Evolutionary conservation across 371 early-diverging fungal genomes (phyloP).

Genomic region (Nosema bombycis): DNA sequence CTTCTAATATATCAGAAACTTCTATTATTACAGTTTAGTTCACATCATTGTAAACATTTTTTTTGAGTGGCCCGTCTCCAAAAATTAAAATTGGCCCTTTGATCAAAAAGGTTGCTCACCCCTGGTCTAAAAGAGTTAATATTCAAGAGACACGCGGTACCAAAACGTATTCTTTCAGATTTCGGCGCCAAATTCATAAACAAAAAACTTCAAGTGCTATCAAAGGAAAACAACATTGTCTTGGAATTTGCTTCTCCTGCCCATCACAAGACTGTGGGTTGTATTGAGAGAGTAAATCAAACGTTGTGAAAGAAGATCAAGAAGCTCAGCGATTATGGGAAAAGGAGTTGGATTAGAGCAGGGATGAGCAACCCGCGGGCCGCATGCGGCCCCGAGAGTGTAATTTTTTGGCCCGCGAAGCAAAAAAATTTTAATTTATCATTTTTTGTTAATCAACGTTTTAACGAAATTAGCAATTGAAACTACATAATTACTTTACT

Average conservation of each 20-base stretch:
- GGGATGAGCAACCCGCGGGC: neutral
- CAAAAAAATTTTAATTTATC: too few species aligned
- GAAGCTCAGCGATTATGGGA: neutral
- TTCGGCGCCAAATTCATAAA: neutral
- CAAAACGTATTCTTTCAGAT: neutral
- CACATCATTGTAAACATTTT: too few species aligned
- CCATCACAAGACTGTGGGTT: slow-evolving; percentile 6
- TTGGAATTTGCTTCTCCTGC: slow-evolving; percentile 1
- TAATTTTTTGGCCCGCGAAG: too few species aligned
- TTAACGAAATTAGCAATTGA: too few species aligned
- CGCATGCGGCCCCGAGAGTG: neutral
- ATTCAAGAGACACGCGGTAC: neutral
- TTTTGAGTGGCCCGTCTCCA: too few species aligned
- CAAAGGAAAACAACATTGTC: neutral
- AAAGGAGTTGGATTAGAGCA: neutral
- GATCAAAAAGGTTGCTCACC: too few species aligned
- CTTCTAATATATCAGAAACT: too few species aligned
- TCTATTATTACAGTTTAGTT: too few species aligned
- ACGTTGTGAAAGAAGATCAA: neutral
- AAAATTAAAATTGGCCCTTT: too few species aligned
- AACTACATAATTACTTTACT: too few species aligned
- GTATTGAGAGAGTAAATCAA: neutral
- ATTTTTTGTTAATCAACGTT: too few species aligned
- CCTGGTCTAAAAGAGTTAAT: neutral
- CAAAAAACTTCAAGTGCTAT: neutral